Conservation (phyloP, 2,329 filamentous ascomycete species). For the Arthrobotrys sinensis region DNA sequence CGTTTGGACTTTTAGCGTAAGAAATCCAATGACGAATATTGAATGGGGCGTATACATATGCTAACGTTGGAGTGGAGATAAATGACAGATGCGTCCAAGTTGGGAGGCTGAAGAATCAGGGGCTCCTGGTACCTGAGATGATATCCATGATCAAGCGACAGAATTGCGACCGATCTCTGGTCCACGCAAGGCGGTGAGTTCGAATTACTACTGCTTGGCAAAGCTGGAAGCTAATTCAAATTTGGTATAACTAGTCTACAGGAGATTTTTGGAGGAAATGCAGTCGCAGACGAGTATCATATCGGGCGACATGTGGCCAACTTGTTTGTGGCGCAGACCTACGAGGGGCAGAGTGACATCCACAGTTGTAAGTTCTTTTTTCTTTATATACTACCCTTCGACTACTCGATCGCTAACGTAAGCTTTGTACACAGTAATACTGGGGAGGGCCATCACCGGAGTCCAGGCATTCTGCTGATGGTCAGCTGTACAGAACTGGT, state of each 20-base stretch:
- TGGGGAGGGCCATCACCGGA: conserved; percentile 79
- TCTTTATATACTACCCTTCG: conserved; percentile 15
- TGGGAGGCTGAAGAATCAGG: conserved; percentile 90
- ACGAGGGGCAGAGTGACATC: conserved; percentile 98
- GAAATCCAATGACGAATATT: background rate
- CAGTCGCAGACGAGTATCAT: conserved; percentile 96
- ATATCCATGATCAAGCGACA: conserved; percentile 96
- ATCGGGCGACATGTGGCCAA: conserved; percentile 97
- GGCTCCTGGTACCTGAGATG: conserved; percentile 92
- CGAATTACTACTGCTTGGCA: background rate
- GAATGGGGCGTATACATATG: background rate
- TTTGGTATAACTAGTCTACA: conserved; percentile 75
- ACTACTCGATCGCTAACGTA: background rate
- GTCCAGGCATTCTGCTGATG: conserved; percentile 78
- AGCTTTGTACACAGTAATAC: conserved; percentile 70
- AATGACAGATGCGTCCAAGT: conserved; percentile 78
- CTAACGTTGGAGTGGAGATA: background rate
- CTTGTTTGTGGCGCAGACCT: conserved; percentile 96
- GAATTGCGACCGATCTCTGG: conserved; percentile 92
- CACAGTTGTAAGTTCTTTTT: conserved; percentile 77
- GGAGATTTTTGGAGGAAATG: conserved; percentile 97
- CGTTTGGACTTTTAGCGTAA: conserved; percentile 86
- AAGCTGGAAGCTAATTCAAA: background rate
- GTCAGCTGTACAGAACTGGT: too few species aligned
- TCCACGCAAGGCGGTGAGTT: conserved; percentile 77